A percentile compares a stretch with the other conserved stretches of the same genome.
Conservation (phyloP, 768 basidiomycete species). For the Aureoboletus auriporus region DNA sequence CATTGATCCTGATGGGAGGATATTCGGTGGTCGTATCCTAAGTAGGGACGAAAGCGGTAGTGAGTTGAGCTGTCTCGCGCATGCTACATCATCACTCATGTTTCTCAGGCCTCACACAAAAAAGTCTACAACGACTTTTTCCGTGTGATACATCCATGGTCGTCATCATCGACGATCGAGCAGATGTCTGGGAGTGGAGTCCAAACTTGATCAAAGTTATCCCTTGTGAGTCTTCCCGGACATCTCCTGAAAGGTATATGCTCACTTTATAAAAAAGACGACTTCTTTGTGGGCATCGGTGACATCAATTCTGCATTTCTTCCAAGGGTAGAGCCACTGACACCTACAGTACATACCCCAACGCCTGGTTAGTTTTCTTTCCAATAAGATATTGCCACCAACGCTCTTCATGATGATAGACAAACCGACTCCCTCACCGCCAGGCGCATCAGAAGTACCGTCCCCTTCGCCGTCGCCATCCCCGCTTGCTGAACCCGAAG, state of each 20-base stretch:
- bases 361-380: constrained; percentile 20
- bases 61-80: constrained; percentile 38
- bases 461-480: constrained; percentile 12
- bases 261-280: constrained; percentile 71
- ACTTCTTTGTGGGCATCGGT: constrained; percentile 97
- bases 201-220: constrained; percentile 96
- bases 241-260: not conserved
- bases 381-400: not conserved
- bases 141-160: constrained; percentile 99
- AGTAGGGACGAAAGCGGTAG: constrained; percentile 97
- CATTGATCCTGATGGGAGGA: constrained; percentile 82
- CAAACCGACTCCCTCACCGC: constrained; percentile 12
- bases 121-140: constrained; percentile 88
- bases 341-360: constrained; percentile 22
- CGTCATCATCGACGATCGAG: constrained; percentile 97
- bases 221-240: constrained; percentile 62
- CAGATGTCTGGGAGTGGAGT: constrained; percentile 98
- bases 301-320: constrained; percentile 97
- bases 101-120: constrained; percentile 75
- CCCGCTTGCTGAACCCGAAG: constrained; percentile 28
- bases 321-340: constrained; percentile 63
- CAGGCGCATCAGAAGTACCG: constrained; percentile 15
- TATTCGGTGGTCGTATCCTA: constrained; percentile 85
- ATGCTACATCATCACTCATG: constrained; percentile 10
- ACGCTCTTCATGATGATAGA: constrained; percentile 17